Evolutionary conservation across 768 basidiomycete species (phyloP).

Genomic region (Collybiopsis confluens): DNA sequence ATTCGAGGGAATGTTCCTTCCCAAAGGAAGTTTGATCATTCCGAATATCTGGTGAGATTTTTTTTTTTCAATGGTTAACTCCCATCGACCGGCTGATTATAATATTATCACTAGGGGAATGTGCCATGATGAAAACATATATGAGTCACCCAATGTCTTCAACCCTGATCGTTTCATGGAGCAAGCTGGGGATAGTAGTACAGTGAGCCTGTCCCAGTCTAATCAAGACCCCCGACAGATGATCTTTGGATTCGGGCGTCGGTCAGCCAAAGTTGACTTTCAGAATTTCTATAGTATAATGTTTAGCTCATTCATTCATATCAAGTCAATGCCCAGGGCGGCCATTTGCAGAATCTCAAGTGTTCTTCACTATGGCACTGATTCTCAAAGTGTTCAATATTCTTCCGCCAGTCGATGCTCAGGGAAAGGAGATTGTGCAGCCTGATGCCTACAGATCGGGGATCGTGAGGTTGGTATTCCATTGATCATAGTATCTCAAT

Average conservation of each 20-base stretch:
- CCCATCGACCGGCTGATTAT: not conserved
- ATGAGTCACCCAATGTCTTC: not conserved
- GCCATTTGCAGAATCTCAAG: not conserved
- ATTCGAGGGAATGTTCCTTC: not conserved
- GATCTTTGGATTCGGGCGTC: not conserved
- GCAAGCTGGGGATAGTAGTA: not conserved
- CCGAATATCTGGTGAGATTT: not conserved
- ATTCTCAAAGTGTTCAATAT: constrained; percentile 1
- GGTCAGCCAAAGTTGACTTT: not conserved
- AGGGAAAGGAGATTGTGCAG: not conserved
- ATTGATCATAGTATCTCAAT: not conserved
- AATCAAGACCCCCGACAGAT: constrained; percentile 2
- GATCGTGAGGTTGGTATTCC: not conserved
- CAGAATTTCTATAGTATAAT: not conserved
- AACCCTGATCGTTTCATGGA: constrained; percentile 2
- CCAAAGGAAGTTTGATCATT: not conserved
- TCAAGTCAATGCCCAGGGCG: constrained; percentile 1
- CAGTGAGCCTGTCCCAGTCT: not conserved
- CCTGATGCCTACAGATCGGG: constrained; percentile 1
- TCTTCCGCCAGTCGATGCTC: not conserved
- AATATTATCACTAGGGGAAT: too few relatives aligned
- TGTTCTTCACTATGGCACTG: constrained; percentile 1
- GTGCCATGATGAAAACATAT: not conserved
- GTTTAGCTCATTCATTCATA: too few relatives aligned
- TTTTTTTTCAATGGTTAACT: too few relatives aligned